These are phyloP conservation scores for Pseudocercospora cruenta DNA, from an alignment of 2,329 filamentous ascomycete genomes.

Conservation along the genomic window DNA sequence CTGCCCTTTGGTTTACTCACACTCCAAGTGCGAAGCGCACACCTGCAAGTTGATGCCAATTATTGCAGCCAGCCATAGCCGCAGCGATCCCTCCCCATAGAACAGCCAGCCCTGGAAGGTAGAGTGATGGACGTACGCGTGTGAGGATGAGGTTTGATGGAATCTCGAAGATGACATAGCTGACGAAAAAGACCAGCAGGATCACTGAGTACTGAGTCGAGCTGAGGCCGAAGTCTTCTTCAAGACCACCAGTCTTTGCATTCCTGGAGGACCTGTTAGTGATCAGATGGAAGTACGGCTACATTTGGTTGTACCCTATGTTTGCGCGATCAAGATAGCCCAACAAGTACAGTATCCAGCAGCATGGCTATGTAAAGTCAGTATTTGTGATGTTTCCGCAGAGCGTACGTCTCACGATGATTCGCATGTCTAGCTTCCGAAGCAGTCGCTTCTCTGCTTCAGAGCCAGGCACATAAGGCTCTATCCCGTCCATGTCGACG, in stretches of 20 bases:
- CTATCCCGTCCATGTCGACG: background rate
- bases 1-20: no score
- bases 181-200: slow-evolving; percentile 54
- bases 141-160: slow-evolving; percentile 64
- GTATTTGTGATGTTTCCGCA: no score
- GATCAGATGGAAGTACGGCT: slow-evolving; percentile 33
- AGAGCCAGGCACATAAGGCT: slow-evolving; percentile 9
- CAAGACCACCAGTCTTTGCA: slow-evolving; percentile 60
- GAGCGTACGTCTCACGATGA: no score
- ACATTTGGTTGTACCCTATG: slow-evolving; percentile 58
- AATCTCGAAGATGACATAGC: slow-evolving; percentile 65
- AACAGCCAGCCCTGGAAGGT: slow-evolving; percentile 55
- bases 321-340: slow-evolving; percentile 67
- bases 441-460: slow-evolving; percentile 49
- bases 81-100: slow-evolving; percentile 47
- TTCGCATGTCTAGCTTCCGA: slow-evolving; percentile 67
- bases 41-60: slow-evolving; percentile 49
- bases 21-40: slow-evolving; percentile 51
- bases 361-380: slow-evolving; percentile 52
- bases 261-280: slow-evolving; percentile 30
- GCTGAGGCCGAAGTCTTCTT: slow-evolving; percentile 58
- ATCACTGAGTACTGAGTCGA: slow-evolving; percentile 11
- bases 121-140: slow-evolving; percentile 57
- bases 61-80: slow-evolving; percentile 53
- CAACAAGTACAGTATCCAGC: slow-evolving; percentile 73